Conservation (phyloP, 495 filamentous ascomycete genomes). For the Lasiosphaeria ovina region DNA sequence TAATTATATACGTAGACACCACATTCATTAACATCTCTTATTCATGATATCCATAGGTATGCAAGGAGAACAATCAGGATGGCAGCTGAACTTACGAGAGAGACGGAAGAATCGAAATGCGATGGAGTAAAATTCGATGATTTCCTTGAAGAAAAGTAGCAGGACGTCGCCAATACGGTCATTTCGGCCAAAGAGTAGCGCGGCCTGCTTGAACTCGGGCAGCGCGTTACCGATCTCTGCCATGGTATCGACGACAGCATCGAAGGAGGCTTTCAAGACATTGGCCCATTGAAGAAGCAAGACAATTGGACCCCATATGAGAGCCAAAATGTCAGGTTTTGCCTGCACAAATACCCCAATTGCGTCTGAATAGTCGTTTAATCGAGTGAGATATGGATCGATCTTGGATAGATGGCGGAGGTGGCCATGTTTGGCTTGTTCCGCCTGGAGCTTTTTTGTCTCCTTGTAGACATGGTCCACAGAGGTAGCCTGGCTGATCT, state of each 20-base stretch:
- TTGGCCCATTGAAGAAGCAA: conserved; percentile 25
- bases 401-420: conserved; percentile 7
- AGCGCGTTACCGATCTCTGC: conserved; percentile 16
- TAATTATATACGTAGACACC: too few relatives aligned
- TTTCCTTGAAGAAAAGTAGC: conserved; percentile 33
- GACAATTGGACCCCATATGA: conserved; percentile 32
- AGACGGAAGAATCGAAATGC: conserved; percentile 28
- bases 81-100: too few relatives aligned
- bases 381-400: neutral
- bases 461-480: conserved; percentile 5
- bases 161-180: conserved; percentile 22
- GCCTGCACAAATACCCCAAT: conserved; percentile 27
- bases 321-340: conserved; percentile 26
- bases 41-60: too few relatives aligned
- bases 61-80: too few relatives aligned
- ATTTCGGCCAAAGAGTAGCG: conserved; percentile 5
- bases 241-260: conserved; percentile 24
- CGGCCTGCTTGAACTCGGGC: conserved; percentile 7
- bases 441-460: conserved; percentile 1
- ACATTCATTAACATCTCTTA: too few relatives aligned
- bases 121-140: conserved; percentile 32
- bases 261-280: conserved; percentile 23
- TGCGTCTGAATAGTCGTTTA: neutral
- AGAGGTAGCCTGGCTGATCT: neutral
- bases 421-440: conserved; percentile 1